Conservation (phyloP, 257 asterid genomes). For the Forsythia viridissima region DNA sequence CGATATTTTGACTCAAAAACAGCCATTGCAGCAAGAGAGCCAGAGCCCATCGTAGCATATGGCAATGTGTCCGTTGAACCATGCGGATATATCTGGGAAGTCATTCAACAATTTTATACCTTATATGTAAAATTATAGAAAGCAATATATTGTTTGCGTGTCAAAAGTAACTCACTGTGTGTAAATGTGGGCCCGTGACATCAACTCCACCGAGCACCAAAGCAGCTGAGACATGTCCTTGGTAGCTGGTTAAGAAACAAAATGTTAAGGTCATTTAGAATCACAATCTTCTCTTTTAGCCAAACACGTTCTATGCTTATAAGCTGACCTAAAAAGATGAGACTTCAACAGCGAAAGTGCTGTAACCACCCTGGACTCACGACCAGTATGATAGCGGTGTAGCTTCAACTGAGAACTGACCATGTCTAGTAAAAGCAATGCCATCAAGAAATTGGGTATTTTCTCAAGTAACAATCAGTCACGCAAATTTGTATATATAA, state of each 20-base stretch:
- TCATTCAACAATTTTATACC: slow-evolving; percentile 21
- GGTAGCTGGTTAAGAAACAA: slow-evolving; percentile 54
- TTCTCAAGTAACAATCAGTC: neutral
- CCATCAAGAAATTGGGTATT: neutral
- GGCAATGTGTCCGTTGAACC: slow-evolving; percentile 96
- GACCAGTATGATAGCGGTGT: slow-evolving; percentile 84
- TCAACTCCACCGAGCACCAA: slow-evolving; percentile 98
- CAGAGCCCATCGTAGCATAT: slow-evolving; percentile 97
- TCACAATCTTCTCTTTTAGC: slow-evolving; percentile 31
- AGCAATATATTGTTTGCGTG: neutral
- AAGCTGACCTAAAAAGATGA: slow-evolving; percentile 72
- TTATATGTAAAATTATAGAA: neutral
- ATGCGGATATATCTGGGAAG: slow-evolving; percentile 84
- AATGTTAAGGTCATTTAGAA: slow-evolving; percentile 19
- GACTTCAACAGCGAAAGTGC: slow-evolving; percentile 82
- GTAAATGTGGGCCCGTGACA: slow-evolving; percentile 87
- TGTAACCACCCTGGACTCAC: slow-evolving; percentile 89
- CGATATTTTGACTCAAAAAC: slow-evolving; percentile 80
- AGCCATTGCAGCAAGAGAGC: slow-evolving; percentile 97
- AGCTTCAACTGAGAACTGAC: slow-evolving; percentile 88
- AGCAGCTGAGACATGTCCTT: slow-evolving; percentile 91
- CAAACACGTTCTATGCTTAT: neutral
- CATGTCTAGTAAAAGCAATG: slow-evolving; percentile 59
- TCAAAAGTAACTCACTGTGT: slow-evolving; percentile 64
- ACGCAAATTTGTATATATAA: too few species aligned